These are phyloP conservation scores for Macadamia integrifolia DNA, from an alignment of 164 flowering plant genomes.

Conservation along the genomic window DNA sequence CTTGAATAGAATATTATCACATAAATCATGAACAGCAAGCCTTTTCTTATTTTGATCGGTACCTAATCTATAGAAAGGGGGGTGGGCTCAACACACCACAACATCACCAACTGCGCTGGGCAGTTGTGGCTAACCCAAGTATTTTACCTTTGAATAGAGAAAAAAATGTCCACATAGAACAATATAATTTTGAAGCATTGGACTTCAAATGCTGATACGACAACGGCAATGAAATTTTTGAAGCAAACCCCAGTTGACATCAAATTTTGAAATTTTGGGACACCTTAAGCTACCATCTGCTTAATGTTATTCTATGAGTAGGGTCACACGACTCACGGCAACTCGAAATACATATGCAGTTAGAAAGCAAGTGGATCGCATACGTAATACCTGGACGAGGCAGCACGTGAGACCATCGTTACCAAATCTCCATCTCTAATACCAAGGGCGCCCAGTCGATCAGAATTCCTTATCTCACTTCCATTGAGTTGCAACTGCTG, in stretches of 20 bases:
- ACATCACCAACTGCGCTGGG: no score
- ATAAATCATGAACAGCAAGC: no score
- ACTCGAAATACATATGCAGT: neutral
- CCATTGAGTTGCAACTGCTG: slow-evolving; percentile 88
- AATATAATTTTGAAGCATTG: no score
- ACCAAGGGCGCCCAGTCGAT: slow-evolving; percentile 60
- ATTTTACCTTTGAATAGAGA: no score
- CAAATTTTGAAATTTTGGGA: neutral
- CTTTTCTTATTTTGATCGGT: no score
- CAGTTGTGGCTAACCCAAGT: no score
- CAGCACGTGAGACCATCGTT: slow-evolving; percentile 64
- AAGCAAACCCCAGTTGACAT: neutral
- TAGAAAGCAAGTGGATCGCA: neutral
- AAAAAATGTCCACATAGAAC: no score
- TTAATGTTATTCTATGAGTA: neutral
- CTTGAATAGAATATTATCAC: no score
- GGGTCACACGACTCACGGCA: neutral
- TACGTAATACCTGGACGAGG: slow-evolving; percentile 29
- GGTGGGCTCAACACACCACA: no score
- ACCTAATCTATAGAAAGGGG: no score
- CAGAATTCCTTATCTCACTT: slow-evolving; percentile 62
- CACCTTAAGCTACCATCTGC: neutral
- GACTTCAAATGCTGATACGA: no score
- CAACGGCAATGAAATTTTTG: no score
- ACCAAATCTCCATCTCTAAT: slow-evolving; percentile 81